A percentile compares a stretch with the other conserved stretches of the same genome.
These are phyloP conservation scores for Fomitopsis pinicola DNA, from an alignment of 1,284 basidiomycete genomes.

Conservation along the genomic window DNA sequence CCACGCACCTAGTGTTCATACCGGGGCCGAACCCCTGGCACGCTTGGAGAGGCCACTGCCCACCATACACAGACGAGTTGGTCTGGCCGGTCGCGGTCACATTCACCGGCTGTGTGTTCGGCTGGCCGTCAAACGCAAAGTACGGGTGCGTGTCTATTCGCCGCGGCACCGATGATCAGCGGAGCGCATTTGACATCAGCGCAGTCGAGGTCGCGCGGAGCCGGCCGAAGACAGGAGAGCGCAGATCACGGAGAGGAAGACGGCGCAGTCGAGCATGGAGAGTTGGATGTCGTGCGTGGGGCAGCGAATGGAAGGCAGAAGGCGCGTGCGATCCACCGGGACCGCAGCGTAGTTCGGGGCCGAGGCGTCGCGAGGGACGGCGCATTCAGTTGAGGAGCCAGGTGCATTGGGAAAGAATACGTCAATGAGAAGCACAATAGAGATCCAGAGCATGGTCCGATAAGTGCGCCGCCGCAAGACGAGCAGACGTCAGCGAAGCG, in stretches of 20 bases:
- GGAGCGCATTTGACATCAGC: neutral
- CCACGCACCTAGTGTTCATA: conserved; percentile 45
- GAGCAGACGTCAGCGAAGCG: neutral
- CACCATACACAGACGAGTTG: conserved; percentile 25
- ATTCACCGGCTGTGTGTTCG: conserved; percentile 31
- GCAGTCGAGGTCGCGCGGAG: neutral
- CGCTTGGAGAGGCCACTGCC: conserved; percentile 25
- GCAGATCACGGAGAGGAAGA: neutral
- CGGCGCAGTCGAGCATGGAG: neutral
- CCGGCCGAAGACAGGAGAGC: neutral
- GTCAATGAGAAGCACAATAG: no score
- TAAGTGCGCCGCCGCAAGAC: neutral
- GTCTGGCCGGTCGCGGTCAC: conserved; percentile 22
- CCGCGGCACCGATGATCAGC: conserved; percentile 14
- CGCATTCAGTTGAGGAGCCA: neutral
- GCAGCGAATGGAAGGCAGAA: neutral
- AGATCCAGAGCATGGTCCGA: neutral
- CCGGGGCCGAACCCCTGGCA: conserved; percentile 50
- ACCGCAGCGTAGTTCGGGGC: no score
- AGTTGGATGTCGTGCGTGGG: neutral
- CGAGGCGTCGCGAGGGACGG: neutral
- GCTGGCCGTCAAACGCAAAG: conserved; percentile 36
- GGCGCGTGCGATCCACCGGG: no score
- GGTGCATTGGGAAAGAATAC: no score
- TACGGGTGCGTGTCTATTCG: conserved; percentile 45